Evolutionary conservation across 192 early-diverging fungal genomes (phyloP).

Genomic region (Coemansia umbellata): DNA sequence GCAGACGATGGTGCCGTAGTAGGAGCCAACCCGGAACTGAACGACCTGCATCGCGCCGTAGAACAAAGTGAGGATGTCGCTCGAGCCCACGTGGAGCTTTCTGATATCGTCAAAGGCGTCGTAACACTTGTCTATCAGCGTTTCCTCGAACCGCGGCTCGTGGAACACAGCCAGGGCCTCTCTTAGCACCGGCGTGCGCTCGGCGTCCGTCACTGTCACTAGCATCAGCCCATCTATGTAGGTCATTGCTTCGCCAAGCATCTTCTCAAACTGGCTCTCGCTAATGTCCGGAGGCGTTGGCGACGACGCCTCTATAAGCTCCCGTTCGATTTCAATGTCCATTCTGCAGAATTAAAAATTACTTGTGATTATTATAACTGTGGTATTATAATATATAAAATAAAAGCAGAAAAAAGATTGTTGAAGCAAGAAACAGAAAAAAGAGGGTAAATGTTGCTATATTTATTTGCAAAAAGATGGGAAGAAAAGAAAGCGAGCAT

Average conservation of each 20-base stretch:
- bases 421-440: too few species aligned
- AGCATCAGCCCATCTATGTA: constrained; percentile 46
- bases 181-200: constrained; percentile 30
- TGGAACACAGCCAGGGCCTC: constrained; percentile 44
- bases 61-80: constrained; percentile 36
- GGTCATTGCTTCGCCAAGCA: constrained; percentile 39
- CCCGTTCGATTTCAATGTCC: constrained; percentile 33
- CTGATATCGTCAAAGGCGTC: constrained; percentile 48
- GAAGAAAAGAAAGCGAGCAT: constrained; percentile 1
- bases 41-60: constrained; percentile 44
- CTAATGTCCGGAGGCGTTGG: constrained; percentile 4
- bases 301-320: constrained; percentile 14
- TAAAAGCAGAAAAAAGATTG: too few species aligned
- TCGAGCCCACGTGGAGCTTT: constrained; percentile 37
- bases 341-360: neutral
- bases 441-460: too few species aligned
- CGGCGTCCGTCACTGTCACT: constrained; percentile 34
- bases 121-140: constrained; percentile 47
- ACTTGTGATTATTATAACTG: too few species aligned
- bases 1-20: constrained; percentile 47
- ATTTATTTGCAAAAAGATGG: too few species aligned
- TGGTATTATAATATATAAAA: too few species aligned
- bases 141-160: constrained; percentile 42
- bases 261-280: constrained; percentile 37
- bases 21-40: constrained; percentile 47